phyloP scores from a whole-genome alignment of 805 yeast species.

The Nakazawaea wickerhamii region DNA sequence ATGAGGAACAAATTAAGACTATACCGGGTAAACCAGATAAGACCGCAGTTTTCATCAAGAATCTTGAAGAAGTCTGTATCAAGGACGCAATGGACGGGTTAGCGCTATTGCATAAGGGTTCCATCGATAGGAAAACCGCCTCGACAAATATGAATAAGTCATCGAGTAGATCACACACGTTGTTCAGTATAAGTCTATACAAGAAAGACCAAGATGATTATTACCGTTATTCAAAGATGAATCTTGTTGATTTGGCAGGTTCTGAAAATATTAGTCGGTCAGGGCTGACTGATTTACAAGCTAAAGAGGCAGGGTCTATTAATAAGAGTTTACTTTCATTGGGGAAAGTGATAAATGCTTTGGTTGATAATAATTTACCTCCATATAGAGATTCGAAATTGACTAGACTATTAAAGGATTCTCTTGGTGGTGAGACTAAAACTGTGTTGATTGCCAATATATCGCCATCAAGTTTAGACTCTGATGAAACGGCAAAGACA shows the following conservation, averaged over 20 bases:
- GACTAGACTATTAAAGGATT: conserved; percentile 69
- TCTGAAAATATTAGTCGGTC: conserved; percentile 84
- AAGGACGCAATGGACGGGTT: conserved; percentile 53
- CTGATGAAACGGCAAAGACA: conserved; percentile 48
- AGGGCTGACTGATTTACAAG: conserved; percentile 82
- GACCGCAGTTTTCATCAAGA: conserved; percentile 40
- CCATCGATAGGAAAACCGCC: conserved; percentile 58
- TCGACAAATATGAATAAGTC: conserved; percentile 68
- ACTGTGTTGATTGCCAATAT: conserved; percentile 86
- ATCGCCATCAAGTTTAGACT: conserved; percentile 52
- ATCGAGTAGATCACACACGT: conserved; percentile 74
- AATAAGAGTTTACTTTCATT: conserved; percentile 83
- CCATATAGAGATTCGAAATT: conserved; percentile 77
- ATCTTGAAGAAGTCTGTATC: conserved; percentile 57
- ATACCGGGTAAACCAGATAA: conserved; percentile 27
- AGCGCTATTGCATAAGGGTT: conserved; percentile 48
- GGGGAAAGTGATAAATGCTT: conserved; percentile 80
- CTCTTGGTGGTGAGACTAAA: conserved; percentile 82
- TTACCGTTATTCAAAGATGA: conserved; percentile 33
- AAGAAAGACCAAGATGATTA: conserved; percentile 32
- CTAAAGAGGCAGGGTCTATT: conserved; percentile 90
- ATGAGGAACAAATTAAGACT: conserved; percentile 26
- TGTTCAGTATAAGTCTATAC: conserved; percentile 59
- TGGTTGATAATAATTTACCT: conserved; percentile 63
- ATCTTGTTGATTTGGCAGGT: conserved; percentile 91